Evolutionary conservation across 1,284 basidiomycete genomes (phyloP).

Genomic region (Cutaneotrichosporon cavernicola): DNA sequence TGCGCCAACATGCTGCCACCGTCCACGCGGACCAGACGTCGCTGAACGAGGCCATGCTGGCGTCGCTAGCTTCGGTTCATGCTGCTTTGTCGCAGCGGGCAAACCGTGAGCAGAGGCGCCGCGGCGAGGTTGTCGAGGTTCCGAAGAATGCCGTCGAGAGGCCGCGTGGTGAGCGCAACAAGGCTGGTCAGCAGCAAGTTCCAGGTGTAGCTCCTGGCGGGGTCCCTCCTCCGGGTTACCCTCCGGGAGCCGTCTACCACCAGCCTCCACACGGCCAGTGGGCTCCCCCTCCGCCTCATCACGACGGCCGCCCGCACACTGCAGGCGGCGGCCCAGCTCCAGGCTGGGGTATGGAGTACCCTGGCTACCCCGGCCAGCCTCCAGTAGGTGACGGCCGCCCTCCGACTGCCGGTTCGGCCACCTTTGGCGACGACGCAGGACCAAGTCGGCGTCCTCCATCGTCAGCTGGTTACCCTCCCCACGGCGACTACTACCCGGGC

Average conservation of each 20-base stretch:
- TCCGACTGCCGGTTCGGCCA: slow-evolving; percentile 20
- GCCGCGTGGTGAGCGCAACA: slow-evolving; percentile 31
- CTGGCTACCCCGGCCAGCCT: slow-evolving; percentile 20
- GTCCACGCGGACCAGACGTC: slow-evolving; percentile 85
- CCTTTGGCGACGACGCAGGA: slow-evolving; percentile 37
- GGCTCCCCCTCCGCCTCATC: slow-evolving; percentile 25
- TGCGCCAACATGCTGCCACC: slow-evolving; percentile 92
- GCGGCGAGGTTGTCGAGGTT: slow-evolving; percentile 53
- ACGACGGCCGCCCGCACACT: slow-evolving; percentile 36
- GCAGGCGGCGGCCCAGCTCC: slow-evolving; percentile 25
- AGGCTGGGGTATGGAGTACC: slow-evolving; percentile 33
- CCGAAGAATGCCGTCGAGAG: slow-evolving; percentile 51
- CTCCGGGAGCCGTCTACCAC: slow-evolving; percentile 13
- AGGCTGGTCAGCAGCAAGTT: slow-evolving; percentile 11
- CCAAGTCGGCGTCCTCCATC: slow-evolving; percentile 43
- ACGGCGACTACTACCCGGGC: slow-evolving; percentile 39
- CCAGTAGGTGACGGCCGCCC: slow-evolving; percentile 25
- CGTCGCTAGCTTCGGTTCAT: slow-evolving; percentile 79
- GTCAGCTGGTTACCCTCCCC: slow-evolving; percentile 28
- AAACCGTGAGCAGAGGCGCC: slow-evolving; percentile 50
- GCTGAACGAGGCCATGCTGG: slow-evolving; percentile 88
- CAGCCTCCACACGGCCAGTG: slow-evolving; percentile 20
- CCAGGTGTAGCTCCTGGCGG: slow-evolving; percentile 6
- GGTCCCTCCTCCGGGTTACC: slow-evolving; percentile 16
- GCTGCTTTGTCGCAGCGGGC: slow-evolving; percentile 63